These are phyloP conservation scores for Clitopilus hobsonii DNA, from an alignment of 768 basidiomycete genomes.

Conservation along the genomic window DNA sequence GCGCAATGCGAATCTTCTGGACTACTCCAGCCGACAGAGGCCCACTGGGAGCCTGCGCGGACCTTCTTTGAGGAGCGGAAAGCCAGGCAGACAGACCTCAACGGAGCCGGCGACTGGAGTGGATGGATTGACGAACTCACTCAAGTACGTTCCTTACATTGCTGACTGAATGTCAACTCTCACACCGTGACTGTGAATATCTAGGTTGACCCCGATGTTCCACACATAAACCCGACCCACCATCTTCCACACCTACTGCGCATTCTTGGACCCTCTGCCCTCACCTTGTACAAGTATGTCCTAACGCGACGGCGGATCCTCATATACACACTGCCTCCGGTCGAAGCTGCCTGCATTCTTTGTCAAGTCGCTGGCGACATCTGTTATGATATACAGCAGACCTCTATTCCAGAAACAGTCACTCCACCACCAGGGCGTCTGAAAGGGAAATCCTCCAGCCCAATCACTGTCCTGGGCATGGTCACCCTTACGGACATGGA, in stretches of 20 bases:
- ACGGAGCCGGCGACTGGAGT: conserved; percentile 56
- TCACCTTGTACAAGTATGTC: conserved; percentile 78
- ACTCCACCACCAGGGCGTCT: conserved; percentile 6
- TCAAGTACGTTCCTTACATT: conserved; percentile 29
- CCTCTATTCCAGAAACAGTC: conserved; percentile 10
- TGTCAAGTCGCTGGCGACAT: conserved; percentile 63
- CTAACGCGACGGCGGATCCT: conserved; percentile 71
- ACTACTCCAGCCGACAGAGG: conserved; percentile 42
- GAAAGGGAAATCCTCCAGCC: conserved; percentile 41
- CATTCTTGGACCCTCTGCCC: conserved; percentile 71
- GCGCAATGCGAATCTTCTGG: conserved; percentile 42
- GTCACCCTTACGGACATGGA: conserved; percentile 73
- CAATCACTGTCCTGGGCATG: conserved; percentile 72
- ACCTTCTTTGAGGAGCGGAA: conserved; percentile 65
- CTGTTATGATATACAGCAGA: conserved; percentile 36
- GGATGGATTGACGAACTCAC: conserved; percentile 69
- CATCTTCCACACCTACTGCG: conserved; percentile 74
- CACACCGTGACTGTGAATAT: conserved; percentile 3
- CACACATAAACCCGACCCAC: conserved; percentile 47
- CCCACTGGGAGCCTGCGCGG: conserved; percentile 59
- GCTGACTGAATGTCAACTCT: not conserved
- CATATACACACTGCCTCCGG: conserved; percentile 75
- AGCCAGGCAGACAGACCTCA: conserved; percentile 42
- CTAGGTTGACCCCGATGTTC: conserved; percentile 22
- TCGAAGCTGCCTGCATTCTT: conserved; percentile 74